phyloP scores from a whole-genome alignment of 306 rosid genomes.

The Trichosanthes truncata region DNA sequence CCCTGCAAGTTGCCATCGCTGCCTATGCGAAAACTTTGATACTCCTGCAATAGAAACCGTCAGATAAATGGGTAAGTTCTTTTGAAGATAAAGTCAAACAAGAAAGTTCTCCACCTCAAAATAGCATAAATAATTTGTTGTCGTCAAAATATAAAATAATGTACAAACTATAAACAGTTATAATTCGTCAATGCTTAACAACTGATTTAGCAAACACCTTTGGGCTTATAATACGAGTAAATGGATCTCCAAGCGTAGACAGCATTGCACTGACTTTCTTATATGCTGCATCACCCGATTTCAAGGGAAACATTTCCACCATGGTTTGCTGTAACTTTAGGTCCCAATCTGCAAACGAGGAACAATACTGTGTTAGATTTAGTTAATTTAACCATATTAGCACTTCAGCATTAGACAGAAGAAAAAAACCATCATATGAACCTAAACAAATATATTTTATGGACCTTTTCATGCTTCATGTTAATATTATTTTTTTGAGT shows the following conservation, averaged over 20 bases:
- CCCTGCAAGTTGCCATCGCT: conserved; percentile 90
- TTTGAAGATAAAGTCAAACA: neutral
- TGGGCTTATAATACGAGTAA: conserved; percentile 87
- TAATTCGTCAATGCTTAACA: neutral
- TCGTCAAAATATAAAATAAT: neutral
- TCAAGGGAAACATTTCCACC: conserved; percentile 95
- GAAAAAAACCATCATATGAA: neutral
- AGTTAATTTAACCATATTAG: neutral
- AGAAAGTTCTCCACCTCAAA: neutral
- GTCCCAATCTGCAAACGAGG: conserved; percentile 70
- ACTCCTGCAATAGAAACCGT: conserved; percentile 50
- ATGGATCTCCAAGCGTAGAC: conserved; percentile 96
- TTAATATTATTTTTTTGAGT: neutral
- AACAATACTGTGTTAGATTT: neutral
- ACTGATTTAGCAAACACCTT: conserved; percentile 34
- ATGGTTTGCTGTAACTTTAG: conserved; percentile 86
- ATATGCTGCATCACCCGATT: conserved; percentile 85
- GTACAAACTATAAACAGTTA: neutral
- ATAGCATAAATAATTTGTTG: neutral
- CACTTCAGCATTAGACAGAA: neutral
- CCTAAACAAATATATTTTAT: neutral
- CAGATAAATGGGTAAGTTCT: conserved; percentile 2
- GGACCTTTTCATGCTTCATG: neutral
- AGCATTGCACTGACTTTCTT: conserved; percentile 90
- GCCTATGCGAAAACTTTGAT: conserved; percentile 83